These are phyloP conservation scores for Anaeramoeba ignava DNA, from an alignment of 78 protist species.

Conservation along the genomic window DNA sequence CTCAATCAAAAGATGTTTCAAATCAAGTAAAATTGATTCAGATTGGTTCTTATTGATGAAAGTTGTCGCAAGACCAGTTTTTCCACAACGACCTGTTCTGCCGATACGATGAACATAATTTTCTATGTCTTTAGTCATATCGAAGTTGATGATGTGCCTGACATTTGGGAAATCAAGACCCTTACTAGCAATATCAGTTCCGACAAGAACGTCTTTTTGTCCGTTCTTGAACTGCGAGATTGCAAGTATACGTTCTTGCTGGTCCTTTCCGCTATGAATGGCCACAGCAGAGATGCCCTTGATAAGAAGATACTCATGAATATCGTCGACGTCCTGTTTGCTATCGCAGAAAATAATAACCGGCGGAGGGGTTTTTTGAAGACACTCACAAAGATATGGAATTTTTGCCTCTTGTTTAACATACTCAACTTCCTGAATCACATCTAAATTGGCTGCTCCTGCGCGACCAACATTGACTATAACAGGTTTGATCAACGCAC, in stretches of 20 bases:
- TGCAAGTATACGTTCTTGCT: conserved; percentile 83
- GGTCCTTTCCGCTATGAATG: conserved; percentile 61
- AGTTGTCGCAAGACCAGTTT: neutral
- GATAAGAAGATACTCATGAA: conserved; percentile 86
- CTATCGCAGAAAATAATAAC: conserved; percentile 81
- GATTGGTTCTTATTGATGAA: conserved; percentile 5
- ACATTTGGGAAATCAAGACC: conserved; percentile 83
- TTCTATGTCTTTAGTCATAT: conserved; percentile 64
- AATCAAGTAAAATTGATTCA: conserved; percentile 73
- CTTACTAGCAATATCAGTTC: conserved; percentile 72
- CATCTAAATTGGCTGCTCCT: conserved; percentile 83
- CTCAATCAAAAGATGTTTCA: conserved; percentile 80
- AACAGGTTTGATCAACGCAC: conserved; percentile 63
- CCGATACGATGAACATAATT: conserved; percentile 45
- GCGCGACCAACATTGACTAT: conserved; percentile 83
- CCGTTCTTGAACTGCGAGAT: conserved; percentile 53
- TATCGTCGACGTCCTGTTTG: conserved; percentile 86
- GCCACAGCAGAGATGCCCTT: conserved; percentile 55
- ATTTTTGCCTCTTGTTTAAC: conserved; percentile 71
- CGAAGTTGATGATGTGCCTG: conserved; percentile 84
- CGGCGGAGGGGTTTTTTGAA: conserved; percentile 96
- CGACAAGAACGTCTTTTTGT: conserved; percentile 75
- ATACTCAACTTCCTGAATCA: conserved; percentile 76
- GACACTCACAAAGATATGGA: conserved; percentile 81
- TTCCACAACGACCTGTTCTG: conserved; percentile 5